Base-by-base conservation (phyloP, 148 eudicot species). In the Pharnaceum exiguum region DNA sequence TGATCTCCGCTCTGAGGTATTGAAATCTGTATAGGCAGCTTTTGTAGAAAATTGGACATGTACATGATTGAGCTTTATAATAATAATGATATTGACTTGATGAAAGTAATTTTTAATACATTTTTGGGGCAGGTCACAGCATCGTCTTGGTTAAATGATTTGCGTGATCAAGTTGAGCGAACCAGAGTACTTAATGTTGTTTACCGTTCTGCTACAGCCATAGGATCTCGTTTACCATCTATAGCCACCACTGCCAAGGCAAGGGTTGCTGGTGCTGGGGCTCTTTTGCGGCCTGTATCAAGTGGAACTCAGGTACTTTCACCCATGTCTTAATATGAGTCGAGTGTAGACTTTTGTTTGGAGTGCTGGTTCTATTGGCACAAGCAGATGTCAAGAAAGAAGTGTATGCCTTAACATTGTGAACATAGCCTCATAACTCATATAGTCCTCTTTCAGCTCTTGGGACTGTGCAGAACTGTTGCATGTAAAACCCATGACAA, bases 1-100 rank as follows among this genome's bases (percentile, higher is more conserved):
- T 75, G 97, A 79, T 74, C 97, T 91, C 67, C 96, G 97, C 30
- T 75, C 97, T 39, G 97, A 91, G 93, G 97, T 91, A 55, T 47
- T 71, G 42, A 56, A 26, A 71, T 15, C 40, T 56, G 38, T 44
- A 43, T n/a, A 31, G 31, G 19, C 39, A 24, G 48, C n/a, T 51
- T 17, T 50, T 17, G 30, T 43, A 31, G 22, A 22, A 47, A 12
- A 16, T 68, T 36, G 19, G 30, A 51, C 28, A 26, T 43, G 31
- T 63, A 44, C 26, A 27, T 5, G 19, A 50, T n/a, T 50, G 17
- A n/a, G 29, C 30, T 47, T 16, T 28, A 26, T 1, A 35, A 27
- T 5, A 4, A 12, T 3, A 50, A 50, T 9, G 25, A 28, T 29
- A n/a, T 30, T n/a, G n/a, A n/a, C n/a, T n/a, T n/a, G n/a, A n/a